A percentile compares a stretch with the other conserved stretches of the same genome.
These are phyloP conservation scores for Erigeron canadensis DNA, from an alignment of 129 eudicot genomes.

Conservation along the genomic window DNA sequence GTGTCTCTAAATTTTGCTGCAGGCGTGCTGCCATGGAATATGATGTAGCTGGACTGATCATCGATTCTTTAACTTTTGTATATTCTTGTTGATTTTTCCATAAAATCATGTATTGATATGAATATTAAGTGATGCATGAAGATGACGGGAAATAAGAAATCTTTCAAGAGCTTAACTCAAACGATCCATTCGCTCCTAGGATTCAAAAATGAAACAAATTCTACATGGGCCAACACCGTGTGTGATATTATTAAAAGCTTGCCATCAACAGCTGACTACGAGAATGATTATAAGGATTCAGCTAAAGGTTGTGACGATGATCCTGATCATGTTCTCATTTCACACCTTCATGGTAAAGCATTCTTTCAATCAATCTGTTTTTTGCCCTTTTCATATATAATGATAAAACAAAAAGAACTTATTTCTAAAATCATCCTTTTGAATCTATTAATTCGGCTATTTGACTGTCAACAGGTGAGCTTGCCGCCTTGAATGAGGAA, in stretches of 20 bases:
- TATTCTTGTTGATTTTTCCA: conserved; percentile 7
- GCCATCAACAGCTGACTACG: conserved; percentile 37
- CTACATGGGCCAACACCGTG: conserved; percentile 36
- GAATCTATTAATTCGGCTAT: conserved; percentile 9
- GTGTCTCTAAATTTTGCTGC: conserved; percentile 26
- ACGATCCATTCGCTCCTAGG: conserved; percentile 37
- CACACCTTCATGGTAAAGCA: conserved; percentile 28
- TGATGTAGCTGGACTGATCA: conserved; percentile 14
- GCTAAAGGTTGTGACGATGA: conserved; percentile 16
- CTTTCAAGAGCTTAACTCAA: conserved; percentile 33
- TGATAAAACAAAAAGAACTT: neutral
- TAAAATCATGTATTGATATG: conserved; percentile 6
- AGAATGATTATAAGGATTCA: conserved; percentile 30
- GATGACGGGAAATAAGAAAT: conserved; percentile 35
- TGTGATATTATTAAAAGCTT: conserved; percentile 41
- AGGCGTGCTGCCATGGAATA: conserved; percentile 3
- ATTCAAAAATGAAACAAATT: conserved; percentile 30
- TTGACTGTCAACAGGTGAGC: conserved; percentile 29
- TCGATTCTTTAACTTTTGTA: neutral
- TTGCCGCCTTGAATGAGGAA: conserved; percentile 31
- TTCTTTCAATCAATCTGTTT: neutral
- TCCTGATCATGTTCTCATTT: conserved; percentile 21
- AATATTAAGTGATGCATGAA: conserved; percentile 24
- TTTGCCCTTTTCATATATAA: neutral
- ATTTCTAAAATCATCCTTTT: conserved; percentile 1